Percentiles rank a stretch among this genome's conserved stretches.
phyloP scores from a whole-genome alignment of 2,329 filamentous ascomycete species.

The Apiospora pterosperma region DNA sequence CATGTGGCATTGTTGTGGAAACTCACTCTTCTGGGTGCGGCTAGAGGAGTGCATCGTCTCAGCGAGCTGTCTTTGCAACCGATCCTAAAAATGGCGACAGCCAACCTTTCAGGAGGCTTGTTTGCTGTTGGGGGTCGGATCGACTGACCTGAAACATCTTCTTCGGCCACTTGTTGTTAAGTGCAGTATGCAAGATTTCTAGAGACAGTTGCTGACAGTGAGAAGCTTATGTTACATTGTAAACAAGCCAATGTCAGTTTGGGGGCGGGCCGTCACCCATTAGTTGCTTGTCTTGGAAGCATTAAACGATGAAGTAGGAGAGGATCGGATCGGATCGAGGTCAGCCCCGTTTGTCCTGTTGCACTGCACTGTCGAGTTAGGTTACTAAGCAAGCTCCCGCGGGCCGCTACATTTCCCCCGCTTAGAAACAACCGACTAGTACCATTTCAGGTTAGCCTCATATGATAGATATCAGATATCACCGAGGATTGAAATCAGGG shows the following conservation, averaged over 20 bases:
- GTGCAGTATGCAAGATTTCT: not conserved
- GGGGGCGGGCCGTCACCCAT: not conserved
- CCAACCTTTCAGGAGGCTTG: not conserved
- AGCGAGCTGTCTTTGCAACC: not conserved
- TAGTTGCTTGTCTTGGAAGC: not conserved
- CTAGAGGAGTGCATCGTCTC: conserved; percentile 12
- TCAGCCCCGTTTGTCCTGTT: not conserved
- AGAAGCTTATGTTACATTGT: not conserved
- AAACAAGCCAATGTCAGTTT: not conserved
- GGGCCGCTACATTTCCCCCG: not conserved
- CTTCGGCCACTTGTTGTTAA: not conserved
- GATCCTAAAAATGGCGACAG: not conserved
- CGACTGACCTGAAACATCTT: conserved; percentile 4
- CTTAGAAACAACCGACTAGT: too few relatives aligned
- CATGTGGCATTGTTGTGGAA: not conserved
- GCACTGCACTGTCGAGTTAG: not conserved
- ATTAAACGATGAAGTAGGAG: not conserved
- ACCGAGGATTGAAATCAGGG: too few relatives aligned
- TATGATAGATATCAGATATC: too few relatives aligned
- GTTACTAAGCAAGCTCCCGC: too few relatives aligned
- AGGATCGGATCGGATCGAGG: not conserved
- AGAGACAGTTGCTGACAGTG: not conserved
- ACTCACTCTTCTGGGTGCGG: conserved; percentile 26
- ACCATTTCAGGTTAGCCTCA: too few relatives aligned
- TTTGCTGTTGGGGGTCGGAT: not conserved